Conservation (phyloP, 129 eudicot species). For the Gnaphalium uliginosum region DNA sequence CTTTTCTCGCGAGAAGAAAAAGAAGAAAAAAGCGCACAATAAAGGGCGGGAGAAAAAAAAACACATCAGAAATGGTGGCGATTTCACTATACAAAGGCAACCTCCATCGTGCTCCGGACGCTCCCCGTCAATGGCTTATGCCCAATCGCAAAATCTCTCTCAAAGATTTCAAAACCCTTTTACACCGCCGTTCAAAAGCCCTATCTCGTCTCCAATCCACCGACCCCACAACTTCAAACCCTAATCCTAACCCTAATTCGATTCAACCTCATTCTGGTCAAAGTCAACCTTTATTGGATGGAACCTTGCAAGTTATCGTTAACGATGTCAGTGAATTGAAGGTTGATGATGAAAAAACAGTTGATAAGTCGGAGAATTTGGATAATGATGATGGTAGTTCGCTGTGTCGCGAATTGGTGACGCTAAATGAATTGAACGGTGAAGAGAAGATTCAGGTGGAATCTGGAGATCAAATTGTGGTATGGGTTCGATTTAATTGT, state of each 20-base stretch:
- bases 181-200: constrained; percentile 74
- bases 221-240: constrained; percentile 39
- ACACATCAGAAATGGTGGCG: constrained; percentile 64
- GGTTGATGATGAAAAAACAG: constrained; percentile 20
- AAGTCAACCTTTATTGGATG: constrained; percentile 3
- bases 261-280: not conserved
- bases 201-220: constrained; percentile 66
- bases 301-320: constrained; percentile 10
- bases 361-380: constrained; percentile 17
- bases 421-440: not conserved
- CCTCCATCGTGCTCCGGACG: constrained; percentile 70
- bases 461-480: not conserved
- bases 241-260: constrained; percentile 22
- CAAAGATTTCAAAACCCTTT: constrained; percentile 64
- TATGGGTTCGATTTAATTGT: not conserved
- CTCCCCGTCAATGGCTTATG: constrained; percentile 67
- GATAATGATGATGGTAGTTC: constrained; percentile 13
- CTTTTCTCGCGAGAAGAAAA: too few species aligned
- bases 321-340: constrained; percentile 19
- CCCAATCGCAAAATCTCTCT: constrained; percentile 59
- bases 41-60: too few species aligned
- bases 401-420: not conserved
- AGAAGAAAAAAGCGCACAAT: constrained; percentile 23
- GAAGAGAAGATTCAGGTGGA: not conserved
- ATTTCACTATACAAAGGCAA: constrained; percentile 79